Evolutionary conservation across 805 yeast genomes (phyloP).

Genomic region (Deakozyma indianensis): DNA sequence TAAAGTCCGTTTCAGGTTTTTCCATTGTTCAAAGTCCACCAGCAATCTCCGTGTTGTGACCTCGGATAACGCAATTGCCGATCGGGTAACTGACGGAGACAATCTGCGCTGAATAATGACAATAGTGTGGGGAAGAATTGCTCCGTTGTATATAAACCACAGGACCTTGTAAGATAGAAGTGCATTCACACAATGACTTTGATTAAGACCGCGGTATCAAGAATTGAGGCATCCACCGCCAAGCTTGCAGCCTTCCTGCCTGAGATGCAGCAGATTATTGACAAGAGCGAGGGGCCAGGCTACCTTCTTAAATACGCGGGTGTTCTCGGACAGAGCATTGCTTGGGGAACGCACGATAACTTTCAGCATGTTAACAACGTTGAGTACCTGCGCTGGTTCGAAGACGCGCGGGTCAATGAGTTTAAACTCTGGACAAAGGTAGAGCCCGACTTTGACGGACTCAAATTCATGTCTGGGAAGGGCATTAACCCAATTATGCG

Average conservation of each 20-base stretch:
- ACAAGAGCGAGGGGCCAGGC: constrained; percentile 1
- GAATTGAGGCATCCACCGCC: background rate
- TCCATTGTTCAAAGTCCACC: no score
- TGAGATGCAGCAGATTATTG: background rate
- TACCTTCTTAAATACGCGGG: constrained; percentile 4
- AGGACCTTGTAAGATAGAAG: no score
- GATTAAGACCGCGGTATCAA: background rate
- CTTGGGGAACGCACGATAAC: constrained; percentile 17
- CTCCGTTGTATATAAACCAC: no score
- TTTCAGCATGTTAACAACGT: constrained; percentile 22
- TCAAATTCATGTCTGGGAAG: constrained; percentile 10
- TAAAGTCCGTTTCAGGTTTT: no score
- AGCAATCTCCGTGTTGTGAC: no score
- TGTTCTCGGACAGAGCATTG: constrained; percentile 10
- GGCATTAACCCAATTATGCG: constrained; percentile 20
- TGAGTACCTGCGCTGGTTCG: constrained; percentile 20
- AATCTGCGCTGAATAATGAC: no score
- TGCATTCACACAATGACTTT: no score
- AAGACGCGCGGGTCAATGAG: constrained; percentile 17
- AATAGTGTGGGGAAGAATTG: no score
- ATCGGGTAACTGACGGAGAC: no score
- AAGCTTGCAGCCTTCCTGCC: background rate
- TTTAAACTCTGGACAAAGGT: constrained; percentile 5
- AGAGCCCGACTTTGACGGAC: constrained; percentile 5
- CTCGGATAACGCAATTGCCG: no score